These are phyloP conservation scores for Gillenia trifoliata DNA, from an alignment of 306 rosid species.

Conservation along the genomic window DNA sequence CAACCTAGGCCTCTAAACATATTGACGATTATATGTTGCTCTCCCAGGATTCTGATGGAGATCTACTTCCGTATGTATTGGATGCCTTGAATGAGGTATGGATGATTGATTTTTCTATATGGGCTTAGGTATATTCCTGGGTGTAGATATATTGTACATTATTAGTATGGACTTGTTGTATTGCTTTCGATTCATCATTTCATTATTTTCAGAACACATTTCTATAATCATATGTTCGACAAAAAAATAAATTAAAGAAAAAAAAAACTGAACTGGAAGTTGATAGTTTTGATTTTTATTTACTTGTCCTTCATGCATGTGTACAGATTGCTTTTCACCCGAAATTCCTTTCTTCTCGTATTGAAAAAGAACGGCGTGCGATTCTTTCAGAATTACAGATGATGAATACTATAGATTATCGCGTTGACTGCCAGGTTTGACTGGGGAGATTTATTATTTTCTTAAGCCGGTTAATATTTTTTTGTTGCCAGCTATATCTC, in stretches of 20 bases:
- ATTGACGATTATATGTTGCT: conserved; percentile 22
- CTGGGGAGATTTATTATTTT: conserved; percentile 14
- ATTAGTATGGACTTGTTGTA: too few relatives aligned
- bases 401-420: conserved; percentile 98
- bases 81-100: conserved; percentile 96
- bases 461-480: conserved; percentile 18
- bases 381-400: conserved; percentile 97
- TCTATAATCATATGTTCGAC: not conserved
- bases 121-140: not conserved
- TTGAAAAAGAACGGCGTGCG: conserved; percentile 96
- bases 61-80: conserved; percentile 83
- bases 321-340: conserved; percentile 94
- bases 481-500: conserved; percentile 14
- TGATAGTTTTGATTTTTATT: conserved; percentile 21
- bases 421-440: conserved; percentile 96
- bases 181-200: too few relatives aligned
- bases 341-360: conserved; percentile 90
- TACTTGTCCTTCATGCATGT: conserved; percentile 28
- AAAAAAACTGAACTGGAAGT: not conserved
- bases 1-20: conserved; percentile 1
- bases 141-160: not conserved
- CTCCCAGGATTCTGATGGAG: conserved; percentile 94
- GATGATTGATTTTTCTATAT: conserved; percentile 13
- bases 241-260: not conserved
- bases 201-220: too few relatives aligned